Percentiles rank a stretch among this genome's conserved stretches.
phyloP scores from a whole-genome alignment of 2,329 filamentous ascomycete genomes.

The Exophiala viscosa region DNA sequence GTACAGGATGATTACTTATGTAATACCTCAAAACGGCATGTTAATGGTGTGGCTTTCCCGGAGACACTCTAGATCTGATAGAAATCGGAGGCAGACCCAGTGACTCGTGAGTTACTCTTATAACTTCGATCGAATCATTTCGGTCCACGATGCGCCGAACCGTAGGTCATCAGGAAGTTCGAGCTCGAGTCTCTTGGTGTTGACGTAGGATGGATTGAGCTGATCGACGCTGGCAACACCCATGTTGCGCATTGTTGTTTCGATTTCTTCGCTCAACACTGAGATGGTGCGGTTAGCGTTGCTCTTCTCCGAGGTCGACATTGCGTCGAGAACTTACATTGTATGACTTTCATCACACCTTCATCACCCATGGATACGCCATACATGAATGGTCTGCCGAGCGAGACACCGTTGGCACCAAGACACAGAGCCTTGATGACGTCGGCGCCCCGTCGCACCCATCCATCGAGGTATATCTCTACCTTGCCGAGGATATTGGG shows the following conservation, averaged over 20 bases:
- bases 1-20: too few relatives aligned
- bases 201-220: conserved; percentile 41
- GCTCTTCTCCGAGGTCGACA: not conserved
- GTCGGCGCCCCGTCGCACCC: conserved; percentile 52
- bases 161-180: not conserved
- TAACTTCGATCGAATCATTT: not conserved
- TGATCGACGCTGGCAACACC: conserved; percentile 44
- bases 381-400: conserved; percentile 53
- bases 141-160: not conserved
- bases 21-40: too few relatives aligned
- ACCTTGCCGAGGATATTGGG: conserved; percentile 49
- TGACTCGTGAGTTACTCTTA: too few relatives aligned
- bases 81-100: too few relatives aligned
- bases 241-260: conserved; percentile 45
- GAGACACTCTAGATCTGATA: too few relatives aligned
- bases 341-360: conserved; percentile 51
- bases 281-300: not conserved
- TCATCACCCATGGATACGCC: conserved; percentile 50
- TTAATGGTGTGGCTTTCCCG: too few relatives aligned
- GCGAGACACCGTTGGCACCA: conserved; percentile 52
- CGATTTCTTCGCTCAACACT: conserved; percentile 38
- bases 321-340: conserved; percentile 31
- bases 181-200: conserved; percentile 36
- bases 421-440: conserved; percentile 54
- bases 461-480: conserved; percentile 54